Evolutionary conservation across 2,329 filamentous ascomycete genomes (phyloP).

Genomic region (Pseudogymnoascus sp.): DNA sequence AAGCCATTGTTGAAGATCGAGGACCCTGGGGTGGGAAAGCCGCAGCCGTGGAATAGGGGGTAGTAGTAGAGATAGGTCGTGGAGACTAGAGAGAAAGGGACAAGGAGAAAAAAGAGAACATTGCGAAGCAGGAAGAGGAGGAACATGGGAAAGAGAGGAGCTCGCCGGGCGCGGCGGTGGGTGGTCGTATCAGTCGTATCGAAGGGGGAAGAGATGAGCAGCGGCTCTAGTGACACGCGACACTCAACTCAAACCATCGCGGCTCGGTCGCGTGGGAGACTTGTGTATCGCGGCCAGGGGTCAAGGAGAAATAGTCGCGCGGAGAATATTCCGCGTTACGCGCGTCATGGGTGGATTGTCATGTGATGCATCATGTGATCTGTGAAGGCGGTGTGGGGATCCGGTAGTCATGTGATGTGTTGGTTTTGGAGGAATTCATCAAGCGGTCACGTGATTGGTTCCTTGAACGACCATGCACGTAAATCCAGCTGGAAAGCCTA

Average conservation of each 20-base stretch:
- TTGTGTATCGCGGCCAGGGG: neutral
- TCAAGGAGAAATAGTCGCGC: neutral
- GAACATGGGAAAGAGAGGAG: conserved; percentile 25
- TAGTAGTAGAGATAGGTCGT: conserved; percentile 84
- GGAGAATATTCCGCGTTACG: neutral
- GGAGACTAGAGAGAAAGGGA: conserved; percentile 62
- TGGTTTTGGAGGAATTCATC: too few species aligned
- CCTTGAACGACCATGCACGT: too few species aligned
- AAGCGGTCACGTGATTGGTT: too few species aligned
- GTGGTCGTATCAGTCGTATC: conserved; percentile 2
- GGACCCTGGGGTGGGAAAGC: conserved; percentile 55
- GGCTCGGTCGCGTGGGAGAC: neutral
- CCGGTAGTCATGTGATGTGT: neutral
- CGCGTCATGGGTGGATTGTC: neutral
- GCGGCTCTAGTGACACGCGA: conserved; percentile 7
- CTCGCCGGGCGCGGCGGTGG: conserved; percentile 1
- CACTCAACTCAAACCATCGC: conserved; percentile 1
- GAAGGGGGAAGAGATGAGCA: neutral
- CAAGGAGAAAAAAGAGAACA: conserved; percentile 42
- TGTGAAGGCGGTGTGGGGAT: neutral
- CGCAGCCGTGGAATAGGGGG: conserved; percentile 72
- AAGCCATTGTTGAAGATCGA: conserved; percentile 22
- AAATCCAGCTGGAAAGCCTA: too few species aligned
- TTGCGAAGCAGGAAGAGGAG: conserved; percentile 28
- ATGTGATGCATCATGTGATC: neutral